Conservation (phyloP, 2,329 filamentous ascomycete species). For the Colletotrichum destructivum region DNA sequence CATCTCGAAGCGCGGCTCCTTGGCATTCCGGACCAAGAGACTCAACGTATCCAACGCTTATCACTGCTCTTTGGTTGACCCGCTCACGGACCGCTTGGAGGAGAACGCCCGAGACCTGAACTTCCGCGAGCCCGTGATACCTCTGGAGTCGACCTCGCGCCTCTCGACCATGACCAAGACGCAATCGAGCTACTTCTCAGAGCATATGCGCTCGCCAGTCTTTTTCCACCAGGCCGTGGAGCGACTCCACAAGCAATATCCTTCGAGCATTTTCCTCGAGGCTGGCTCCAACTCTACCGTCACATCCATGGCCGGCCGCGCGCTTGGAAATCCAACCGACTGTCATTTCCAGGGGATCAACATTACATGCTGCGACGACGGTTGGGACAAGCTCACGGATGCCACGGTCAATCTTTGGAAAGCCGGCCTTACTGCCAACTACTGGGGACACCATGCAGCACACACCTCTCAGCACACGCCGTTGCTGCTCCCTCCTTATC, state of each 20-base stretch:
- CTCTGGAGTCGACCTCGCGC: slow-evolving; percentile 5
- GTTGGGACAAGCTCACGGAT: background rate
- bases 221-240: slow-evolving; percentile 60
- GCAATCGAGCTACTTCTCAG: slow-evolving; percentile 45
- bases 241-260: slow-evolving; percentile 51
- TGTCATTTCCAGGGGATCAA: background rate
- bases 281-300: slow-evolving; percentile 58
- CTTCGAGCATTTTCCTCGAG: slow-evolving; percentile 55
- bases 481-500: slow-evolving; percentile 57
- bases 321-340: slow-evolving; percentile 39
- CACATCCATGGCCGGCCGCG: slow-evolving; percentile 51
- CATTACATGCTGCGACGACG: background rate
- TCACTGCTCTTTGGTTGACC: slow-evolving; percentile 60
- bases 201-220: slow-evolving; percentile 61
- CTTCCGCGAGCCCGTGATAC: slow-evolving; percentile 6
- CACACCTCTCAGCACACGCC: slow-evolving; percentile 47
- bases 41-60: slow-evolving; percentile 64
- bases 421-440: background rate
- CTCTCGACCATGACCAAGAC: no score
- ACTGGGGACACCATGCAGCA: background rate
- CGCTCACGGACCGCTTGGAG: slow-evolving; percentile 48
- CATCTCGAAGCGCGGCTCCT: background rate
- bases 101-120: slow-evolving; percentile 43
- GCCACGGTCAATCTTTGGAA: slow-evolving; percentile 3
- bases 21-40: slow-evolving; percentile 51